Evolutionary conservation across 805 yeast genomes (phyloP), one percentile per base, ranked within the genome.

Genomic region (Clavispora carvajalis): DNA sequence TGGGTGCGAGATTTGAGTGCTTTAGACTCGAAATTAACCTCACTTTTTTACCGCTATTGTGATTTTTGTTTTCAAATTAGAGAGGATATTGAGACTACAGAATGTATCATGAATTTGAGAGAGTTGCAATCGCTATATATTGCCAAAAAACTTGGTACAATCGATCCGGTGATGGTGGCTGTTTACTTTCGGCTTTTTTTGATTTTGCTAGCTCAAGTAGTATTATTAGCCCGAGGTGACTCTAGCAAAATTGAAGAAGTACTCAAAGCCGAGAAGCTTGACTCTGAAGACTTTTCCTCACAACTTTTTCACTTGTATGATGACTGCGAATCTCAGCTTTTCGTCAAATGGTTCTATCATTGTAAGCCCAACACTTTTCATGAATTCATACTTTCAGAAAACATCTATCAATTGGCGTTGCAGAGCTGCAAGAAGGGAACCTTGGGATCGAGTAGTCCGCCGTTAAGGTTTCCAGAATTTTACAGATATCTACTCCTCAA

Each of bases 361-460:
- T 52, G 56, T 29, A 29, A 22, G 21, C 46, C 52, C 33, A 19
- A 11, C 11, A 37, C 35, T 4, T 30, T 47, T 8, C 37, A 30
- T 6, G 37, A 39, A 7, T 52, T 43, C 36, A 42, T 41, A 17
- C 13, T 24, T 7, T 59, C 55, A 41, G 65, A 59, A 35, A 57
- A 54, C 38, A 33, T 51, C 6, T 42, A 40, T 17, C 34, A 38
- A 23, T 45, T 55, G 25, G 36, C 44, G 1, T 25, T 24, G 13
- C 12, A 36, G 4, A 22, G 38, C 9, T 35, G 41, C 15, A 49
- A 45, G 28, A 18, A 49, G 31, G 43, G 47, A 29, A 44, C 44
- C 22, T n/a, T 50, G 18, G 50, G 47, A 33, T 59, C 65, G 0
- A 47, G 48, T 19, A 52, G 57, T 5, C 64, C 65, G 1, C 49